A percentile compares a stretch with the other conserved stretches of the same genome.
Conservation (phyloP, 352 stramenopile genomes). For the Phytopythium oedochilum region DNA sequence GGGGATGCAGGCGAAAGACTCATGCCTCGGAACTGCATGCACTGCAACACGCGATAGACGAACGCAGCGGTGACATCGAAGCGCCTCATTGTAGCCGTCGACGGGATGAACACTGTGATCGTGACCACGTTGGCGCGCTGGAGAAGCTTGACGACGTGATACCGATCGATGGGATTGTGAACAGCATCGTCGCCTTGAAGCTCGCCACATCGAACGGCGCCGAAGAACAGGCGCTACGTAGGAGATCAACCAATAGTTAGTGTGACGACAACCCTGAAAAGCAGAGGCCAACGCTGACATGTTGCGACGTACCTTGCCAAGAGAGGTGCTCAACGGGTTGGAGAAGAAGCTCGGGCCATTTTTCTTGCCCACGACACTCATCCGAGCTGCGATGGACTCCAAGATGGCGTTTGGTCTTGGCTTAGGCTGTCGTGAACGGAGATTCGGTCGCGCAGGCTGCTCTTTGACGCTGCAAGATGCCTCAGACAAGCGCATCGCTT, state of each 20-base stretch:
- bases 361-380: background rate
- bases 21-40: conserved; percentile 23
- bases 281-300: background rate
- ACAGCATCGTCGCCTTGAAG: background rate
- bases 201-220: conserved; percentile 12
- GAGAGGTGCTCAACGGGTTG: conserved; percentile 23
- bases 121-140: conserved; percentile 24
- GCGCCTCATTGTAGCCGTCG: conserved; percentile 17
- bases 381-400: conserved; percentile 11
- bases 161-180: background rate
- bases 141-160: conserved; percentile 26
- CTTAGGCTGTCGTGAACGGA: background rate
- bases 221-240: conserved; percentile 34
- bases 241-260: background rate
- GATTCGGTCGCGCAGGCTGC: background rate
- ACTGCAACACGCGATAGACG: conserved; percentile 28
- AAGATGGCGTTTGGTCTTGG: conserved; percentile 12
- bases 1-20: conserved; percentile 9
- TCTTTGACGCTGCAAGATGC: background rate
- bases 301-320: conserved; percentile 29
- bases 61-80: conserved; percentile 38
- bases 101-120: conserved; percentile 33
- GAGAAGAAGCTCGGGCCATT: conserved; percentile 9
- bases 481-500: background rate
- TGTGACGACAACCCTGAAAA: background rate